Evolutionary conservation across 140 eudicot genomes (phyloP), one percentile per base, ranked within the genome.

Genomic region (Anethum foeniculum): DNA sequence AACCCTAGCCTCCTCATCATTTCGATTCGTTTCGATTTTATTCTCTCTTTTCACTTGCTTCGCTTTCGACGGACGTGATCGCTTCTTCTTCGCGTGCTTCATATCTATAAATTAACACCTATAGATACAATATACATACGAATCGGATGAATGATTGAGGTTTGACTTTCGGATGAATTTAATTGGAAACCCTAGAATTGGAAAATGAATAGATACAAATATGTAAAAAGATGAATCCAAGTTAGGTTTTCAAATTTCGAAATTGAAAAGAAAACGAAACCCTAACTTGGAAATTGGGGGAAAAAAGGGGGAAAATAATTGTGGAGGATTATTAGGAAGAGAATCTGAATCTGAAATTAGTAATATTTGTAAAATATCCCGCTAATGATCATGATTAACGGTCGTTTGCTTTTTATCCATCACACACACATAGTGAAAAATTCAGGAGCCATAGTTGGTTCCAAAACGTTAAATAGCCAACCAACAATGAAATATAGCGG

Each of bases 11-110:
- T 85, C 79, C 8, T 78, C 86, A 21, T 41, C 78, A 47, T 62
- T 75, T 18, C 15, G 74, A 30, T 28, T 51, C 11, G 69, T 13
- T 5, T 5, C 77, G 38, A 75, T 84, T 23, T 65, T 75, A 72
- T 80, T 82, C 39, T 30, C 8, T 51, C 85, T 11, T 73, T 43
- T 15, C 14, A 73, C 80, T 23, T 82, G 84, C 25, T 77, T 85
- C 43, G 88, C 77, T 44, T 79, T 85, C 32, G 88, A 81, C 44
- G 84, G 87, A 32, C 82, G 75, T 0, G 86, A 85, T 67, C 91
- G 84, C 89, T 85, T 94, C 89, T 89, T 94, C 93, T 88, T 92
- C 82, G 85, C n/a, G 44, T 89, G 88, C 89, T 89, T 87, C 94
- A 86, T 91, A 7, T 64, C 77, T 71, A 34, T 69, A 67, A 32